Conservation (phyloP, 495 filamentous ascomycete species). For the Rostrohypoxylon terebratum region DNA sequence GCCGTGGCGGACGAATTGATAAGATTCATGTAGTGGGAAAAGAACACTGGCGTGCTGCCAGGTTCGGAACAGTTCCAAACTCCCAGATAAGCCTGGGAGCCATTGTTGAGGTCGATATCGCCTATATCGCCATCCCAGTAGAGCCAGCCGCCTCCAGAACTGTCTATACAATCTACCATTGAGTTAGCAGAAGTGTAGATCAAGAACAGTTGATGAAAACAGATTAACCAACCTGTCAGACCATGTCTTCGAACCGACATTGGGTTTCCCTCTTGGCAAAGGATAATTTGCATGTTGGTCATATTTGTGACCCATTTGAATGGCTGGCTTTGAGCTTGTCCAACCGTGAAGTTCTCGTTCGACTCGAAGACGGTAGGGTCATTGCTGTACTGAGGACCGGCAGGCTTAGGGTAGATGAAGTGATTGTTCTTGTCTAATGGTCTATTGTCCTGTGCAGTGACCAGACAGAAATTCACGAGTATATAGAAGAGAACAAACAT, state of each 20-base stretch:
- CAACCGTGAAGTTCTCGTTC: conserved; percentile 27
- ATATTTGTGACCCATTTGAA: conserved; percentile 38
- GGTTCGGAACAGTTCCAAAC: conserved; percentile 27
- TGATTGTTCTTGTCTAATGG: conserved; percentile 24
- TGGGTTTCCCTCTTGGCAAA: conserved; percentile 27
- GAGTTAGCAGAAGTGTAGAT: not conserved
- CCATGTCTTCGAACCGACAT: conserved; percentile 10
- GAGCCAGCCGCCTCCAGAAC: not conserved
- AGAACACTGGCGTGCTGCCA: conserved; percentile 20
- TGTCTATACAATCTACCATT: conserved; percentile 11
- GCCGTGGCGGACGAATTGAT: conserved; percentile 3
- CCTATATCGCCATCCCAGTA: conserved; percentile 38
- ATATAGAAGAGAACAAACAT: conserved; percentile 14
- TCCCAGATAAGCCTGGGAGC: conserved; percentile 26
- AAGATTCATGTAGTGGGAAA: conserved; percentile 39
- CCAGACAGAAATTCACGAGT: conserved; percentile 13
- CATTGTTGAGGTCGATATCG: conserved; percentile 26
- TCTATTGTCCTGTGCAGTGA: conserved; percentile 31
- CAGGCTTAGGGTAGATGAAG: conserved; percentile 29
- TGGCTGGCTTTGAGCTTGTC: conserved; percentile 10
- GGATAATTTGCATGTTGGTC: conserved; percentile 18
- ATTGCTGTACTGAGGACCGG: conserved; percentile 26
- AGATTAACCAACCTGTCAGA: too few species aligned
- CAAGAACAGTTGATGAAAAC: too few species aligned
- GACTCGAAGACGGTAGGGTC: conserved; percentile 24